phyloP scores from a whole-genome alignment of 345 rosid species.

The Salix suchowensis region DNA sequence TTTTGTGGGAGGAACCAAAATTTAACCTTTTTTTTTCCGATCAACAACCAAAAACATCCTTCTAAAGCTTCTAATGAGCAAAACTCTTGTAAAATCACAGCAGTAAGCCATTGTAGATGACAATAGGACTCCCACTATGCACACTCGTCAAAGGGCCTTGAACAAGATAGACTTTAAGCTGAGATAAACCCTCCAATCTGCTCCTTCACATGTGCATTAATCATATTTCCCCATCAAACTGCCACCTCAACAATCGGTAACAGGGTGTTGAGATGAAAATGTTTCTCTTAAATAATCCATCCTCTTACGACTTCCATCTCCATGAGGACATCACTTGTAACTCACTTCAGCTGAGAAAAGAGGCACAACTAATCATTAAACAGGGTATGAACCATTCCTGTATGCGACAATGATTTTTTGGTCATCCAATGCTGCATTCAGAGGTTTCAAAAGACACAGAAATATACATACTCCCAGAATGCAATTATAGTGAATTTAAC shows the following conservation, averaged over 20 bases:
- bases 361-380: not conserved
- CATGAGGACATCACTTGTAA: not conserved
- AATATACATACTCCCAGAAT: not conserved
- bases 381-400: not conserved
- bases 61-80: not conserved
- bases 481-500: not conserved
- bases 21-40: not conserved
- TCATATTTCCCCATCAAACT: not conserved
- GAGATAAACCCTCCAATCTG: not conserved
- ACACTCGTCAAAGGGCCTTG: not conserved
- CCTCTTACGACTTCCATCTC: not conserved
- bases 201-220: not conserved
- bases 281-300: not conserved
- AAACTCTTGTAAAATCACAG: not conserved
- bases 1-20: too few species aligned
- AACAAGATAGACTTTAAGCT: constrained; percentile 8
- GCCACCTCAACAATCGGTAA: not conserved
- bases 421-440: not conserved
- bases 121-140: not conserved
- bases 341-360: not conserved
- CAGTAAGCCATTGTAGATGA: not conserved
- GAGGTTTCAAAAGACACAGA: not conserved
- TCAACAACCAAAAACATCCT: not conserved
- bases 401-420: not conserved
- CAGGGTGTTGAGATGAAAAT: not conserved